Evolutionary conservation across 768 basidiomycete species (phyloP).

Genomic region (Tephrocybe sp.): DNA sequence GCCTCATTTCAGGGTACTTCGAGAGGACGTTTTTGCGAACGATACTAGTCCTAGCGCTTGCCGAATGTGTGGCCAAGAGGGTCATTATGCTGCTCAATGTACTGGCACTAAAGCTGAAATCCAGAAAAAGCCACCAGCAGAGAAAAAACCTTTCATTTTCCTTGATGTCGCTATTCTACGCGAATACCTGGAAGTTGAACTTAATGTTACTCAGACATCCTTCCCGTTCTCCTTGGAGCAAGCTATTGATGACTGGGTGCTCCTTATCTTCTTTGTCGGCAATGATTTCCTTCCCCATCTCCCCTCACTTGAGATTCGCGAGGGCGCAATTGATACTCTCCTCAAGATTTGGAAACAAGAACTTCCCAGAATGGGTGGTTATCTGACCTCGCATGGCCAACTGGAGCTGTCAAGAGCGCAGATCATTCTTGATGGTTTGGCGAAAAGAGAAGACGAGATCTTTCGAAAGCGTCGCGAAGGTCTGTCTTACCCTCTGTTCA

Average conservation of each 20-base stretch:
- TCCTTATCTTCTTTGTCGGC: conserved; percentile 99
- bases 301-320: conserved; percentile 96
- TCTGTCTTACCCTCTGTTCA: conserved; percentile 42
- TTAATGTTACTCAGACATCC: conserved; percentile 72
- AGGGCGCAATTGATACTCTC: conserved; percentile 97
- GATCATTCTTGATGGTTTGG: conserved; percentile 94
- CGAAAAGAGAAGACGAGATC: conserved; percentile 94
- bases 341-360: conserved; percentile 95
- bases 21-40: conserved; percentile 93
- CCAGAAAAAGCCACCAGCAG: conserved; percentile 65
- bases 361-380: conserved; percentile 95
- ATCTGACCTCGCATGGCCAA: conserved; percentile 90
- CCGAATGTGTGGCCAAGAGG: conserved; percentile 91
- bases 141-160: conserved; percentile 98
- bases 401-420: conserved; percentile 85
- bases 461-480: conserved; percentile 91
- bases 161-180: conserved; percentile 94
- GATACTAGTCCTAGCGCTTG: conserved; percentile 81
- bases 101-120: conserved; percentile 73
- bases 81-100: conserved; percentile 95
- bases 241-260: conserved; percentile 99
- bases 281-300: conserved; percentile 99
- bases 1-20: conserved; percentile 94
- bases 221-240: conserved; percentile 94
- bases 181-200: conserved; percentile 97